A percentile compares a stretch with the other conserved stretches of the same genome.
These are phyloP conservation scores for Ogataea neopini DNA, from an alignment of 805 yeast genomes.

Conservation along the genomic window DNA sequence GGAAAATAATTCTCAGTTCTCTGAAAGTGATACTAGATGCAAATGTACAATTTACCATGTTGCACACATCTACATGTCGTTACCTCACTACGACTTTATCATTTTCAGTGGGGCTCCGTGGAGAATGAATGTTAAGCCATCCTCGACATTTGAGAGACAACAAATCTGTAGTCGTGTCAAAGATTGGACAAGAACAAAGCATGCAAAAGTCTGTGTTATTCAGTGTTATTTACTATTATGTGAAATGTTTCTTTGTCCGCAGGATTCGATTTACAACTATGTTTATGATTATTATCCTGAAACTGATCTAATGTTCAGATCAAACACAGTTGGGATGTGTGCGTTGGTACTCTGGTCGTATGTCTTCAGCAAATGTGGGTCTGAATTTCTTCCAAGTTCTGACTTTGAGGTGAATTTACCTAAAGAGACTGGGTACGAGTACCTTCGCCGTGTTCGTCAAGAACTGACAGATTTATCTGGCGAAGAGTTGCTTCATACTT, in stretches of 20 bases:
- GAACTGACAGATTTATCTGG: conserved; percentile 40
- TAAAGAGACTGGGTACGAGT: conserved; percentile 51
- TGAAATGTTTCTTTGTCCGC: conserved; percentile 62
- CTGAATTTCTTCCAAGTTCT: conserved; percentile 34
- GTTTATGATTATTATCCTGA: conserved; percentile 51
- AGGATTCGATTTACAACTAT: conserved; percentile 43
- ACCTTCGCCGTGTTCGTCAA: conserved; percentile 48
- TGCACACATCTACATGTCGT: conserved; percentile 69
- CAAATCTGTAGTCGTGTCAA: conserved; percentile 49
- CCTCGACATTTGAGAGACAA: conserved; percentile 47
- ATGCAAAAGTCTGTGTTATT: conserved; percentile 54
- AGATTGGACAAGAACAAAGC: conserved; percentile 50
- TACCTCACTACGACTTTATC: conserved; percentile 76
- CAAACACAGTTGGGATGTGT: conserved; percentile 44
- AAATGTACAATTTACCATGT: conserved; percentile 69
- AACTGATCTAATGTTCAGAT: conserved; percentile 49
- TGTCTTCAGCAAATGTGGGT: conserved; percentile 48
- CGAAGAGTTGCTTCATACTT: conserved; percentile 34
- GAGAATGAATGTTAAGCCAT: conserved; percentile 69
- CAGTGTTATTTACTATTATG: conserved; percentile 63
- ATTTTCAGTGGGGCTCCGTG: conserved; percentile 82
- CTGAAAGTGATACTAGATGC: conserved; percentile 49
- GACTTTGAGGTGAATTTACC: not conserved
- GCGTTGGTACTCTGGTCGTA: conserved; percentile 54
- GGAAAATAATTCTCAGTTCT: conserved; percentile 34